These are phyloP conservation scores for Epichloe uncinata DNA, from an alignment of 2,329 filamentous ascomycete species.

Conservation along the genomic window DNA sequence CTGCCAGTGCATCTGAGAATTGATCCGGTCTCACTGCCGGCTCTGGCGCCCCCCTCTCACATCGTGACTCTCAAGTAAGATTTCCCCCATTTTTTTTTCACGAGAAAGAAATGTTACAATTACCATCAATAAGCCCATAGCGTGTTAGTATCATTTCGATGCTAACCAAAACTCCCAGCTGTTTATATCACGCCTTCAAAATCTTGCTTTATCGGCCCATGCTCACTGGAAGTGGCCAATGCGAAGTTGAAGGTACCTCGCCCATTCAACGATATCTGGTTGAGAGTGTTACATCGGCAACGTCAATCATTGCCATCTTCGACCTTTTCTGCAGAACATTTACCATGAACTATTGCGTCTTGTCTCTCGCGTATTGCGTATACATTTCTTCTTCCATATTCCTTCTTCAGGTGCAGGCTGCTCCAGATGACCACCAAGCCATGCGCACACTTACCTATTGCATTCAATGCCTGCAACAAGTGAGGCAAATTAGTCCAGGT, in stretches of 20 bases:
- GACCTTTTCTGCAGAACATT: slow-evolving; percentile 46
- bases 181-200: slow-evolving; percentile 46
- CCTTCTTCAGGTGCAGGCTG: slow-evolving; percentile 44
- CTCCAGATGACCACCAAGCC: slow-evolving; percentile 36
- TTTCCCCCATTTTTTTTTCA: background rate
- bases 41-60: slow-evolving; percentile 44
- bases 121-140: background rate
- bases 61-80: slow-evolving; percentile 45
- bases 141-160: background rate
- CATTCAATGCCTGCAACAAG: slow-evolving; percentile 36
- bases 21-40: slow-evolving; percentile 32
- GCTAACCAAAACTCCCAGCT: slow-evolving; percentile 24
- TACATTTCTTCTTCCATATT: slow-evolving; percentile 50
- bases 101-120: background rate
- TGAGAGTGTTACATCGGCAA: slow-evolving; percentile 44
- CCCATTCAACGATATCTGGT: slow-evolving; percentile 35
- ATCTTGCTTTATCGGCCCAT: slow-evolving; percentile 45
- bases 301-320: slow-evolving; percentile 46
- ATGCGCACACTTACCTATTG: slow-evolving; percentile 41
- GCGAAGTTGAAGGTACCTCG: slow-evolving; percentile 18
- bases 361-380: slow-evolving; percentile 46
- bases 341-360: slow-evolving; percentile 40
- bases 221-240: slow-evolving; percentile 25
- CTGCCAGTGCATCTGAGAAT: slow-evolving; percentile 39
- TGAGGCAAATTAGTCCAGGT: slow-evolving; percentile 40